Evolutionary conservation across 352 stramenopile genomes (phyloP).

Genomic region (Pythium chondricola): DNA sequence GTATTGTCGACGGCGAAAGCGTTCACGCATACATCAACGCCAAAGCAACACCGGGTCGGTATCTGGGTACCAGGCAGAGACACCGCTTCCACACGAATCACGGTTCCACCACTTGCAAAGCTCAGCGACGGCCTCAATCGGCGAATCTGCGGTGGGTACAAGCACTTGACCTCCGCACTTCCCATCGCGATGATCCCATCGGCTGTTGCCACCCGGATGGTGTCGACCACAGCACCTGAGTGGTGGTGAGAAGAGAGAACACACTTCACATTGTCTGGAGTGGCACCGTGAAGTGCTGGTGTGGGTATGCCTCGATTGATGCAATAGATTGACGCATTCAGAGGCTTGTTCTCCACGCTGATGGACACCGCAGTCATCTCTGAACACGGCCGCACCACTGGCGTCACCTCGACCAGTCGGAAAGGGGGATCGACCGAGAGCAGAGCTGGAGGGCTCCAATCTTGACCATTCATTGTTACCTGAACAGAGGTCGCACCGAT

Average conservation of each 20-base stretch:
- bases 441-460: too few relatives aligned
- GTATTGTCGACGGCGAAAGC: not conserved
- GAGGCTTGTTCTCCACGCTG: too few relatives aligned
- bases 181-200: conserved; percentile 9
- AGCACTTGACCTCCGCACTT: not conserved
- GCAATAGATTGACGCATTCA: too few relatives aligned
- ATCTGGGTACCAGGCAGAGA: too few relatives aligned
- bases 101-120: not conserved
- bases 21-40: not conserved
- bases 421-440: conserved; percentile 1
- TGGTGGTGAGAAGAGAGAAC: too few relatives aligned
- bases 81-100: not conserved
- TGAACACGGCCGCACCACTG: too few relatives aligned
- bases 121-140: not conserved
- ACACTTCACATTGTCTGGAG: too few relatives aligned
- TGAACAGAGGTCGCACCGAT: not conserved
- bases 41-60: conserved; percentile 9
- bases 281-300: too few relatives aligned
- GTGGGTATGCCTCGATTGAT: too few relatives aligned
- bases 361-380: too few relatives aligned
- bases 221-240: too few relatives aligned
- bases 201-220: conserved; percentile 4
- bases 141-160: not conserved
- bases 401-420: not conserved
- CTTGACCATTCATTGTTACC: conserved; percentile 14